A percentile compares a stretch with the other conserved stretches of the same genome.
Conservation (phyloP, 352 stramenopile genomes). For the Sclerospora graminicola region DNA sequence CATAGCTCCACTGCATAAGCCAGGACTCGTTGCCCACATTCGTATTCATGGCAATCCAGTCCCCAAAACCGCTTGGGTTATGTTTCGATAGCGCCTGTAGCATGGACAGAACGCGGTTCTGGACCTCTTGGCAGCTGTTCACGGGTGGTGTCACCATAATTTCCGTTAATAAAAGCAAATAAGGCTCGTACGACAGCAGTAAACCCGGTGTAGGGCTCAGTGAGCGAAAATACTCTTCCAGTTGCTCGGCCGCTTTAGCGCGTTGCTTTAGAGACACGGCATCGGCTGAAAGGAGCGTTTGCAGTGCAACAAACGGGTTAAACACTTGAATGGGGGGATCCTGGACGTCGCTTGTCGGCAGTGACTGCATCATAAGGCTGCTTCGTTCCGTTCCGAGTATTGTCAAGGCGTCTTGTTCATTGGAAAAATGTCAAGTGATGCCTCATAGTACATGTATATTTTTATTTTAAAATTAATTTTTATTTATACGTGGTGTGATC, state of each 20-base stretch:
- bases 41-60: constrained; percentile 40
- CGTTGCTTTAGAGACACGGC: constrained; percentile 28
- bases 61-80: constrained; percentile 24
- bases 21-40: constrained; percentile 30
- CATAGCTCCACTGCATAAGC: constrained; percentile 42
- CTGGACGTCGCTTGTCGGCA: background rate
- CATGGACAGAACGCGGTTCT: constrained; percentile 27
- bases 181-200: constrained; percentile 39
- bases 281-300: constrained; percentile 34
- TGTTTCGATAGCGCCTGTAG: constrained; percentile 31
- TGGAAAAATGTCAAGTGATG: too few species aligned
- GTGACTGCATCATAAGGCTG: constrained; percentile 1
- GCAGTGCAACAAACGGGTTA: constrained; percentile 34
- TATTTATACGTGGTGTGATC: too few species aligned
- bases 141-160: constrained; percentile 19
- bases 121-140: constrained; percentile 26
- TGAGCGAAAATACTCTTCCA: constrained; percentile 24
- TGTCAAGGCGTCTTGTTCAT: too few species aligned
- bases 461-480: too few species aligned
- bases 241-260: constrained; percentile 30
- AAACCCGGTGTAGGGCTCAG: constrained; percentile 19
- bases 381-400: too few species aligned
- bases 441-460: too few species aligned
- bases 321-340: constrained; percentile 7
- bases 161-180: constrained; percentile 28